Conservation (phyloP, 768 basidiomycete species). For the Boletus subcaerulescens region DNA sequence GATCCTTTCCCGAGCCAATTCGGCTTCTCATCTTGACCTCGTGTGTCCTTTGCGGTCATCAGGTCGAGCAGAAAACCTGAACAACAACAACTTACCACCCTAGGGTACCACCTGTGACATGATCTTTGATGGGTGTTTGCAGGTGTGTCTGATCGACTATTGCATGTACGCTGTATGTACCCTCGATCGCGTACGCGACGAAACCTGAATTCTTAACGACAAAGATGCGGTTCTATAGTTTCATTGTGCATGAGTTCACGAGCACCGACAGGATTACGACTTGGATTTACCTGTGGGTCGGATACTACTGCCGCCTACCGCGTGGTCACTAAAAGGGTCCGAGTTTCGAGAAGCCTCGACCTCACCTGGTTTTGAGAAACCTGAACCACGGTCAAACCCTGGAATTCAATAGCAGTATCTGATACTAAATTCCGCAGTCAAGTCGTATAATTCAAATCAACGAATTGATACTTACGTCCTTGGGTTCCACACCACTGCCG, state of each 20-base stretch:
- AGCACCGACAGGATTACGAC: background rate
- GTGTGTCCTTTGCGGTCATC: constrained; percentile 43
- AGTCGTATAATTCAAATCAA: background rate
- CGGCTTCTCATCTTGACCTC: constrained; percentile 77
- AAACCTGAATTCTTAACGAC: constrained; percentile 79
- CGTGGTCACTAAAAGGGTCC: background rate
- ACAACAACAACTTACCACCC: constrained; percentile 42
- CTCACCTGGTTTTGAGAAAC: constrained; percentile 76
- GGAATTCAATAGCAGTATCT: constrained; percentile 78
- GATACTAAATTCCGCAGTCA: constrained; percentile 48
- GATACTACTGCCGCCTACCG: constrained; percentile 63
- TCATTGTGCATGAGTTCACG: background rate
- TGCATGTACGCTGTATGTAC: constrained; percentile 73
- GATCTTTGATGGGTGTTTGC: constrained; percentile 54
- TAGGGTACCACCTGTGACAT: constrained; percentile 57
- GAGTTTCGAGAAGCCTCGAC: background rate
- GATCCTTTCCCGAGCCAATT: constrained; percentile 39
- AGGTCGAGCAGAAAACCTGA: background rate
- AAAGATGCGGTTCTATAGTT: constrained; percentile 62
- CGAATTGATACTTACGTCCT: constrained; percentile 48
- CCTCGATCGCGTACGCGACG: constrained; percentile 72
- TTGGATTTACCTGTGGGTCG: constrained; percentile 51
- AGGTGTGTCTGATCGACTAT: constrained; percentile 86
- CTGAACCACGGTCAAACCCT: constrained; percentile 80
- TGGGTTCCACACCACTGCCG: constrained; percentile 66